phyloP scores from a whole-genome alignment of 495 filamentous ascomycete species.

The Echria macrotheca region DNA sequence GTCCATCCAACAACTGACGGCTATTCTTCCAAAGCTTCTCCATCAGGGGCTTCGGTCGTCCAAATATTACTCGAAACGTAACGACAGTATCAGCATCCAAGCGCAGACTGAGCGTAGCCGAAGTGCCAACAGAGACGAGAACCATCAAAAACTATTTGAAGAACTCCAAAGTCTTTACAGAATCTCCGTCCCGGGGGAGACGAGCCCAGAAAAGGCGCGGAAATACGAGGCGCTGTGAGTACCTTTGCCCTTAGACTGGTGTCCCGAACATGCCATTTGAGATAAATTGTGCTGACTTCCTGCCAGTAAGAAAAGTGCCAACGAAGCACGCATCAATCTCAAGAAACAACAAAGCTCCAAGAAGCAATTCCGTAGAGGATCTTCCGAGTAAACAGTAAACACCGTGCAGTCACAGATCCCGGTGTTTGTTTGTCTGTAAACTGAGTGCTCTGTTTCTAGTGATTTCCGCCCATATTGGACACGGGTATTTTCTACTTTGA shows the following conservation, averaged over 20 bases:
- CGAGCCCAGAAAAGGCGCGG: constrained; percentile 31
- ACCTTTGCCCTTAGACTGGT: too few species aligned
- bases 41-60: constrained; percentile 58
- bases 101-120: constrained; percentile 43
- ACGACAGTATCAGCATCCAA: constrained; percentile 46
- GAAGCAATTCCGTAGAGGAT: constrained; percentile 62
- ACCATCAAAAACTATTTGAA: constrained; percentile 36
- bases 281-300: too few species aligned
- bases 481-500: too few species aligned
- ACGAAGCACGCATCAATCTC: constrained; percentile 58
- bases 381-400: constrained; percentile 6
- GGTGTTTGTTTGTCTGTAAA: too few species aligned
- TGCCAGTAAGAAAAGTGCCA: constrained; percentile 63
- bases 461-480: too few species aligned
- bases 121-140: constrained; percentile 41
- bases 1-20: constrained; percentile 52
- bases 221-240: constrained; percentile 40
- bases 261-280: too few species aligned
- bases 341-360: constrained; percentile 81
- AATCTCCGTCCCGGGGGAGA: constrained; percentile 33
- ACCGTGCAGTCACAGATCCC: too few species aligned
- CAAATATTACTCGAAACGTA: constrained; percentile 62
- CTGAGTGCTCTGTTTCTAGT: too few species aligned
- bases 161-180: constrained; percentile 60
- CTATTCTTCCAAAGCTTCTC: constrained; percentile 62